These are phyloP conservation scores for Tuber melanosporum DNA, from an alignment of 495 filamentous ascomycete genomes.

Conservation along the genomic window DNA sequence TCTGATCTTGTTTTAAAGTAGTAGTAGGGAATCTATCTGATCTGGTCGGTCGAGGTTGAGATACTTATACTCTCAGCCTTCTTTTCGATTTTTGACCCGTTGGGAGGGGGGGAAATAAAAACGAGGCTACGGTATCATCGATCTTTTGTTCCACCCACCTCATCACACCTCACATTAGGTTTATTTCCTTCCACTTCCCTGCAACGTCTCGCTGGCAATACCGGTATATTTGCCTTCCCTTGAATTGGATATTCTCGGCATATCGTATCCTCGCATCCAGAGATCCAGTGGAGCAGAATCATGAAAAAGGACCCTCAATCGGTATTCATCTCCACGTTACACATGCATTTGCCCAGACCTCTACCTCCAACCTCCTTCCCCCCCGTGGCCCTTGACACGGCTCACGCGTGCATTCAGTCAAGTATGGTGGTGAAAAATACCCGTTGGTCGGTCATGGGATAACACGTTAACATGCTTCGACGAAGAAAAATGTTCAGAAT, in stretches of 20 bases:
- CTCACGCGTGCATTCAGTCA: not conserved
- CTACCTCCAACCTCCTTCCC: not conserved
- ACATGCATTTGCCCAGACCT: not conserved
- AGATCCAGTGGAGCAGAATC: not conserved
- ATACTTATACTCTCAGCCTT: slow-evolving; percentile 5
- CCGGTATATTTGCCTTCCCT: not conserved
- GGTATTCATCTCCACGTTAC: not conserved
- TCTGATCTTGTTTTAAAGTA: not conserved
- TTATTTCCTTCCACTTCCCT: not conserved
- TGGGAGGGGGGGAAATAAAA: not conserved
- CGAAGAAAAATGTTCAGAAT: not conserved
- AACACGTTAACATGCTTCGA: slow-evolving; percentile 1
- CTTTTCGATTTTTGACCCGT: not conserved
- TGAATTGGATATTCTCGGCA: not conserved
- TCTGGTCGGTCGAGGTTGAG: not conserved
- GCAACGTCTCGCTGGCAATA: not conserved
- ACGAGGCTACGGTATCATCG: not conserved
- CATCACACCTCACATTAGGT: not conserved
- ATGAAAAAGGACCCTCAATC: not conserved
- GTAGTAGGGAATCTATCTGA: not conserved
- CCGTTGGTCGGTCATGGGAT: not conserved
- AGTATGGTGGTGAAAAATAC: slow-evolving; percentile 1
- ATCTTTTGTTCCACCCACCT: not conserved
- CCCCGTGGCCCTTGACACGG: not conserved
- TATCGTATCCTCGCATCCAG: not conserved